These are phyloP conservation scores for Fusarium nelsonii DNA, from an alignment of 2,329 filamentous ascomycete species.

Conservation along the genomic window DNA sequence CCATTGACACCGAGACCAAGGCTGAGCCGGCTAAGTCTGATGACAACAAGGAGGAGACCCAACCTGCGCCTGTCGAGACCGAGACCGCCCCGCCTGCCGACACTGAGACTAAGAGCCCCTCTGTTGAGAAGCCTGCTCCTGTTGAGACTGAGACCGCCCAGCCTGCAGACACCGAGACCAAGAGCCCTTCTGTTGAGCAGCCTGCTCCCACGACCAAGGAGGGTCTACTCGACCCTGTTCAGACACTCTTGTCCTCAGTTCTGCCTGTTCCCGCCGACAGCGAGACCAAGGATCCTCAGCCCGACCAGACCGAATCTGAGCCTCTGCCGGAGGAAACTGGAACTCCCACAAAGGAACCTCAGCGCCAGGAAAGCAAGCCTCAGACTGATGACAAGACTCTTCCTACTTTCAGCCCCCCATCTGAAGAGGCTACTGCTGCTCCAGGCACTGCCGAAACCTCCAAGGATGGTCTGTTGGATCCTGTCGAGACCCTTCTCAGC, in stretches of 20 bases:
- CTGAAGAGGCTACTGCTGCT: constrained; percentile 25
- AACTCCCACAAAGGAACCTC: constrained; percentile 27
- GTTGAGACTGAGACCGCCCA: constrained; percentile 11
- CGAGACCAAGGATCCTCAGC: constrained; percentile 17
- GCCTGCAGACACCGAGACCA: constrained; percentile 16
- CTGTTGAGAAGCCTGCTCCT: constrained; percentile 22
- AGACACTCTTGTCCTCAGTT: constrained; percentile 36
- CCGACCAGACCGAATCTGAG: constrained; percentile 26
- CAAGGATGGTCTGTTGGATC: constrained; percentile 41
- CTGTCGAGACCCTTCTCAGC: constrained; percentile 41
- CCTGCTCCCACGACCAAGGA: constrained; percentile 22
- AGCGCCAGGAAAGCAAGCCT: constrained; percentile 28
- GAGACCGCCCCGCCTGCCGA: constrained; percentile 11
- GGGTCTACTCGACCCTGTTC: constrained; percentile 39
- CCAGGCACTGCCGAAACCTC: constrained; percentile 24
- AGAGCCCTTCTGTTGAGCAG: constrained; percentile 14
- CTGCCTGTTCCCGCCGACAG: constrained; percentile 28
- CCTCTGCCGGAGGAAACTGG: constrained; percentile 23
- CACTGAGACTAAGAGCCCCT: constrained; percentile 16
- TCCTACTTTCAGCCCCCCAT: constrained; percentile 18
- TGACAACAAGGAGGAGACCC: constrained; percentile 8
- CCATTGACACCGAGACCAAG: constrained; percentile 20
- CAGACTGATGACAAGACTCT: constrained; percentile 23
- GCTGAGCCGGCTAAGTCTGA: constrained; percentile 8
- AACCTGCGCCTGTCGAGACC: constrained; percentile 14